These are phyloP conservation scores for Larix kaempferi DNA, from an alignment of 75 land plant species.

Conservation along the genomic window DNA sequence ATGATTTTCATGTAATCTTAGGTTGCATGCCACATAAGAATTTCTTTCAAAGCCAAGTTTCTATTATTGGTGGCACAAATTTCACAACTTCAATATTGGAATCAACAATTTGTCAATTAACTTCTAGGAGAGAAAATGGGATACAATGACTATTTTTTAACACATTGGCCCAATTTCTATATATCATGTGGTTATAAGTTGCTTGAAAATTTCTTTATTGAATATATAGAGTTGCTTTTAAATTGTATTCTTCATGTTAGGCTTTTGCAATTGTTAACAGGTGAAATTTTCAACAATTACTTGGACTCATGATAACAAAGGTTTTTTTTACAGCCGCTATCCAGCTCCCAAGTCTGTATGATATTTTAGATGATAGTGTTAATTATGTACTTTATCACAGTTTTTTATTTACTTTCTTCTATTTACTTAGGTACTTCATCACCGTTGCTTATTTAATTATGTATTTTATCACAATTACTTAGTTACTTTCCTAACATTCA, in stretches of 20 bases:
- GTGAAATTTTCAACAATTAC: conserved; percentile 82
- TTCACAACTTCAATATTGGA: background rate
- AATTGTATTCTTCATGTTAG: background rate
- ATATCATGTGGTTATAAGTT: conserved; percentile 11
- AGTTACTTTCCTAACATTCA: too few relatives aligned
- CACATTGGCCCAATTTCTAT: too few relatives aligned
- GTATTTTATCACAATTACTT: too few relatives aligned
- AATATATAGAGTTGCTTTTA: background rate
- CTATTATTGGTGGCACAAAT: too few relatives aligned
- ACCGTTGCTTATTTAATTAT: too few relatives aligned
- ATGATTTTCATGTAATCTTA: background rate
- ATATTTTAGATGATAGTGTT: background rate
- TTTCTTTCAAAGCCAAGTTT: too few relatives aligned
- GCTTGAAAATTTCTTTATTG: conserved; percentile 29
- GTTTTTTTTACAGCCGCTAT: conserved; percentile 93
- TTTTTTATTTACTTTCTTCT: too few relatives aligned
- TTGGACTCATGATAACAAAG: conserved; percentile 97
- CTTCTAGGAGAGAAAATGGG: background rate
- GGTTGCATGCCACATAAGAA: background rate
- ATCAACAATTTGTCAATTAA: background rate
- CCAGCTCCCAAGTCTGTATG: conserved; percentile 79
- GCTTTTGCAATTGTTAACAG: conserved; percentile 23
- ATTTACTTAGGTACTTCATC: background rate
- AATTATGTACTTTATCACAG: too few relatives aligned
- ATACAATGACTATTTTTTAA: too few relatives aligned